Percentiles rank a stretch among this genome's conserved stretches.
Conservation (phyloP, 306 rosid species). For the Glycine soja region DNA sequence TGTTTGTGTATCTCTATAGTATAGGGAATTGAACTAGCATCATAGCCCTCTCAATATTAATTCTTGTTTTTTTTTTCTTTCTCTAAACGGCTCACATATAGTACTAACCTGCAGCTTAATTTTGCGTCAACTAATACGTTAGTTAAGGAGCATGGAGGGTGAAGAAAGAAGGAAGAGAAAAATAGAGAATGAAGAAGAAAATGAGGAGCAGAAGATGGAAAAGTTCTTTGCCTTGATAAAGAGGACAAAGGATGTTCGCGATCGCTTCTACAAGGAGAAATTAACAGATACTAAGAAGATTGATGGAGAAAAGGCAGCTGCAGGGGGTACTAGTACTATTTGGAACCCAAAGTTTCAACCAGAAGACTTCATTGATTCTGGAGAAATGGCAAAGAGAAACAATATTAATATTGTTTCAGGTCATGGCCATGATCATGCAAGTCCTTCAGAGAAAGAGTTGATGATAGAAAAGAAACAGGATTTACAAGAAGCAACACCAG, state of each 20-base stretch:
- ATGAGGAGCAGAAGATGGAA: constrained; percentile 70
- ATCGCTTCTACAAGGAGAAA: constrained; percentile 42
- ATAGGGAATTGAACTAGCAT: no score
- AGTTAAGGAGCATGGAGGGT: constrained; percentile 57
- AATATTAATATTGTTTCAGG: constrained; percentile 16
- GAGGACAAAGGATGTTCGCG: constrained; percentile 64
- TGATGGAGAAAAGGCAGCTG: background rate
- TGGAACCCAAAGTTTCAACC: constrained; percentile 81
- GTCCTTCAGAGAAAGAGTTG: constrained; percentile 43
- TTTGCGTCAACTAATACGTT: no score
- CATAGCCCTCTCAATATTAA: no score
- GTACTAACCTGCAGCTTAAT: no score
- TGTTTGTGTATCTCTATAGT: no score
- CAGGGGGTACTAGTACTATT: constrained; percentile 33
- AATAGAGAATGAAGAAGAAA: constrained; percentile 49
- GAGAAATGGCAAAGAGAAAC: constrained; percentile 26
- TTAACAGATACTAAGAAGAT: constrained; percentile 16
- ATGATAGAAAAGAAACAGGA: constrained; percentile 22
- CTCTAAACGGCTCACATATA: no score
- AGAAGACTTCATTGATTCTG: constrained; percentile 70
- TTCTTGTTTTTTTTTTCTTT: no score
- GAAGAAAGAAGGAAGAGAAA: constrained; percentile 70
- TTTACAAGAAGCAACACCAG: background rate
- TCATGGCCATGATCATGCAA: background rate
- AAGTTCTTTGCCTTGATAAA: constrained; percentile 74